phyloP scores from a whole-genome alignment of 2,329 filamentous ascomycete genomes.

The Cercospora canescens region DNA sequence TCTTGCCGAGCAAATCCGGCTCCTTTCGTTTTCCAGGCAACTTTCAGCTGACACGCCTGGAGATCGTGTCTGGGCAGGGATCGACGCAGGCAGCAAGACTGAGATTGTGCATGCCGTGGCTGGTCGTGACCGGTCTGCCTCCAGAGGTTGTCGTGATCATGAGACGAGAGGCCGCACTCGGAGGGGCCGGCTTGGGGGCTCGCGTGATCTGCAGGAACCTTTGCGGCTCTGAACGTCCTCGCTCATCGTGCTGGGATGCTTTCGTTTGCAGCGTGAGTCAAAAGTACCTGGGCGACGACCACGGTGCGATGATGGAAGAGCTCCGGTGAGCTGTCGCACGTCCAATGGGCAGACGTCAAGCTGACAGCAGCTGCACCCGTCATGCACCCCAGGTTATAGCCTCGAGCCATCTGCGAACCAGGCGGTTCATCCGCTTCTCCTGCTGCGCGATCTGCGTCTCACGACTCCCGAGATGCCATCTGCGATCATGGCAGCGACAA shows the following conservation, averaged over 20 bases:
- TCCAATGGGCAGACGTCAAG: neutral
- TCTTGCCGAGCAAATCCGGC: too few species aligned
- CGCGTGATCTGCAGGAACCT: neutral
- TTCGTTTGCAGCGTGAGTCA: neutral
- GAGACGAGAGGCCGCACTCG: neutral
- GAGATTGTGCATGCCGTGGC: too few species aligned
- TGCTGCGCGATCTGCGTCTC: slow-evolving; percentile 1
- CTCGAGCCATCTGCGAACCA: neutral
- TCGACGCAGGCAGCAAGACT: too few species aligned
- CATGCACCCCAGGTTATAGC: slow-evolving; percentile 4
- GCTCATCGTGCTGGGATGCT: neutral
- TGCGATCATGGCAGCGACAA: slow-evolving; percentile 20
- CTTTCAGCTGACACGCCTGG: too few species aligned
- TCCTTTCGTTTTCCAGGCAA: too few species aligned
- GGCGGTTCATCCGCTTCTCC: neutral
- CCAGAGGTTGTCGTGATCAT: neutral
- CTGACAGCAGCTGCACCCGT: neutral
- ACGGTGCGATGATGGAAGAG: neutral
- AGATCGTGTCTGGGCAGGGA: too few species aligned
- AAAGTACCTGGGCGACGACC: neutral
- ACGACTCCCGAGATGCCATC: neutral
- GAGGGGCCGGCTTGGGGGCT: neutral
- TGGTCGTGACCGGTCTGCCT: too few species aligned
- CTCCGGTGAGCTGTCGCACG: neutral
- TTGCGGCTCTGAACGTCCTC: neutral